These are phyloP conservation scores for Mortierella sp. DNA, from an alignment of 371 early-diverging fungal genomes.

Conservation along the genomic window DNA sequence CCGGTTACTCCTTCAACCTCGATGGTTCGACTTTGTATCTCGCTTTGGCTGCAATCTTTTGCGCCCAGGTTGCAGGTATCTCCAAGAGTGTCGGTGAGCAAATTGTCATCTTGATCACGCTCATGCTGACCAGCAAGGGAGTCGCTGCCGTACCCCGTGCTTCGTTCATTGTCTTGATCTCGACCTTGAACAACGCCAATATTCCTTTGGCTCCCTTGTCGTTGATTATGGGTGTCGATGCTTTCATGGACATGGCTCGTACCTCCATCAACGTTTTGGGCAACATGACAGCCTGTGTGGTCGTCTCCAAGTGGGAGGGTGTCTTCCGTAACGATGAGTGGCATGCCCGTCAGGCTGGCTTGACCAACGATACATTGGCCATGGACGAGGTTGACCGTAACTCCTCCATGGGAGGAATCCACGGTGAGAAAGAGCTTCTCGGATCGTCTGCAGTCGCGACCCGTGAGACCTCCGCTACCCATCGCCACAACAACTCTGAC, in stretches of 20 bases:
- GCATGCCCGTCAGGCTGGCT: conserved; percentile 28
- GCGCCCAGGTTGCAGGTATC: conserved; percentile 75
- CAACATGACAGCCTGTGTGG: conserved; percentile 79
- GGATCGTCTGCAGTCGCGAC: conserved; percentile 22
- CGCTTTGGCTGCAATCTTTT: conserved; percentile 71
- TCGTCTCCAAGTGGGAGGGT: conserved; percentile 80
- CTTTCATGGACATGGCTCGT: conserved; percentile 84
- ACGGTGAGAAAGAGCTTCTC: conserved; percentile 34
- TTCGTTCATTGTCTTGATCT: conserved; percentile 70
- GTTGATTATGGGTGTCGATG: conserved; percentile 80
- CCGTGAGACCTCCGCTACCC: conserved; percentile 2
- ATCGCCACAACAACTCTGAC: conserved; percentile 13
- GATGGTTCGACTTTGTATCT: conserved; percentile 86
- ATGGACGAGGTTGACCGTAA: conserved; percentile 38
- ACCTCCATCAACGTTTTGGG: conserved; percentile 80
- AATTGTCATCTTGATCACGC: conserved; percentile 75
- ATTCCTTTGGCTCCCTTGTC: conserved; percentile 68
- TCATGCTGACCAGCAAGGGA: conserved; percentile 84
- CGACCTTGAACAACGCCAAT: conserved; percentile 63
- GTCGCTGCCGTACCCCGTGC: conserved; percentile 87
- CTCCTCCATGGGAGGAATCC: conserved; percentile 27
- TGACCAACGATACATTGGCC: conserved; percentile 13
- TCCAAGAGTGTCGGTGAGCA: conserved; percentile 69
- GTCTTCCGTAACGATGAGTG: conserved; percentile 69
- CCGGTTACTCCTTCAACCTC: conserved; percentile 86